Percentiles rank a stretch among this genome's conserved stretches.
phyloP scores from a whole-genome alignment of 225 moss, liverwort and hornwort genomes.

The Lunularia cruciata region DNA sequence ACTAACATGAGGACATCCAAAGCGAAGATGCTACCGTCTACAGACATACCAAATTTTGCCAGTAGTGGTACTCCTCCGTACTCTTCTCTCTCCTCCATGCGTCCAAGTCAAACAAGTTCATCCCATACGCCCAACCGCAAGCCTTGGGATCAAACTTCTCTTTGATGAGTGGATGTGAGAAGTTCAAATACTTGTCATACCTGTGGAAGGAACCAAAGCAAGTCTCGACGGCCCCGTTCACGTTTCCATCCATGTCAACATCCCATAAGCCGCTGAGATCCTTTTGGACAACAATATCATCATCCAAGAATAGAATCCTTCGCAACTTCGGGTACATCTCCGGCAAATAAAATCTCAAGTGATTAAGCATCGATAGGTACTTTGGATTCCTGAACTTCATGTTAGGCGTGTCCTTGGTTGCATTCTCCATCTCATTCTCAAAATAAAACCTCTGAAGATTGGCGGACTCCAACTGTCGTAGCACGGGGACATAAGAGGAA shows the following conservation, averaged over 20 bases:
- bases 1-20: background rate
- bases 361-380: slow-evolving; percentile 86
- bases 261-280: slow-evolving; percentile 77
- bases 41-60: slow-evolving; percentile 68
- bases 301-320: slow-evolving; percentile 79
- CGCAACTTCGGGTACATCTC: slow-evolving; percentile 73
- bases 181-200: slow-evolving; percentile 80
- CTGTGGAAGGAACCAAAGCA: slow-evolving; percentile 78
- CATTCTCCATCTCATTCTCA: slow-evolving; percentile 55
- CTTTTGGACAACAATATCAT: slow-evolving; percentile 68
- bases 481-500: slow-evolving; percentile 70
- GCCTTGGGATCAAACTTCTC: slow-evolving; percentile 64
- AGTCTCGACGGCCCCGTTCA: slow-evolving; percentile 88
- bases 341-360: slow-evolving; percentile 78
- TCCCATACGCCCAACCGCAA: slow-evolving; percentile 89
- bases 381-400: slow-evolving; percentile 88
- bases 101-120: slow-evolving; percentile 81
- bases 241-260: slow-evolving; percentile 65
- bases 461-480: slow-evolving; percentile 80
- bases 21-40: no score
- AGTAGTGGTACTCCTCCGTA: slow-evolving; percentile 74
- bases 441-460: slow-evolving; percentile 72
- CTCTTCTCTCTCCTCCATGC: slow-evolving; percentile 74
- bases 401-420: slow-evolving; percentile 49
- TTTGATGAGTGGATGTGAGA: slow-evolving; percentile 64